Evolutionary conservation across 805 yeast genomes (phyloP), one percentile per base, ranked within the genome.

Genomic region (Zygotorulaspora chibaensis): DNA sequence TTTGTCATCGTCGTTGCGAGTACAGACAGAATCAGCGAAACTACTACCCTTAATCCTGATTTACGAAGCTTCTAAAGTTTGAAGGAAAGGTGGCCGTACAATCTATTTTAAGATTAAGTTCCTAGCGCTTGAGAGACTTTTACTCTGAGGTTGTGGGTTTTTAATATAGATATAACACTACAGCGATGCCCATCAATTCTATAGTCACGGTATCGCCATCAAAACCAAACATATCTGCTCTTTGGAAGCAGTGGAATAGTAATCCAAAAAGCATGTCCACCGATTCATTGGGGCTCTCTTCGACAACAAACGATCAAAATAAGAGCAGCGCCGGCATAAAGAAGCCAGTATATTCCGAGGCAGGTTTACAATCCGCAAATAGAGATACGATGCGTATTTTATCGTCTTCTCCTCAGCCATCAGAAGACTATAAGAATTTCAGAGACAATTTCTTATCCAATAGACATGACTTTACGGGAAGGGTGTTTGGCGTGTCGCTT

Each of bases 401-500:
- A 27, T 27, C 43, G 17, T 31, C 46, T 12, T 34, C 50, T n/a
- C 28, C 39, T 10, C 39, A 40, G 9, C 39, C 38, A 13, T 36
- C 42, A 8, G 38, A 30, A 15, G 55, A 65, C 52, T 52, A 56
- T 34, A 62, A 68, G 54, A 59, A 56, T 25, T 68, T 65, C 38
- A 59, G 75, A 46, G 74, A 70, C 48, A 62, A 59, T 38, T 71
- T 70, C 50, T 50, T 71, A 13, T 58, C 66, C 1, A 55, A 55
- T 38, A 57, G 62, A 38, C 65, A 68, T 45, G 71, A 67, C 2
- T 69, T 67, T 44, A 69, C 71, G 1, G 72, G 69, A 31, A 63
- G 66, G 41, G 80, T 93, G 46, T 84, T 93, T 74, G 97, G 96
- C 12, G 88, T 83, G 3, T 79, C 91, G 1, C 71, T 93, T 28